Base-by-base conservation (phyloP, 73 alveolate species). In the Stentor roeselii region DNA sequence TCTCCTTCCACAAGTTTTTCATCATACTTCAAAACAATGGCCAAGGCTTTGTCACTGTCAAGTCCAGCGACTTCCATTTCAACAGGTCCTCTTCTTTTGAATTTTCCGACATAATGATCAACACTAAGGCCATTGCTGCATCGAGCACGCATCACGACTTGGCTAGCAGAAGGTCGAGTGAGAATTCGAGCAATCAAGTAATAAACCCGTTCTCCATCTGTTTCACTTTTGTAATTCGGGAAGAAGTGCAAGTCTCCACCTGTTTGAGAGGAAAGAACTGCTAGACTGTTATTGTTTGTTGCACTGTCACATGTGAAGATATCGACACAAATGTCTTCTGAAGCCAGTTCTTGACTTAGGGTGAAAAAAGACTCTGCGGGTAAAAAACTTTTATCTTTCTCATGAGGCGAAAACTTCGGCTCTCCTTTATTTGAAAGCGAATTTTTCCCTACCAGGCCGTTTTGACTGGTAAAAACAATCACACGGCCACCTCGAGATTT, bases 1-100 rank as follows among this genome's bases (percentile, higher is more conserved):
- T 15, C 3, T 39, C 59, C 85, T 39, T 88, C 96, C n/a, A 78
- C 41, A 11, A 82, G 41, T 39, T 83, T 83, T 36, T 77, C 86
- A 2, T 87, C 93, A 50, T 75, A 75, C 11, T 88, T 59, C 15
- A 90, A 31, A 34, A 74, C n/a, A 76, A 88, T 82, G 30, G 86
- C 87, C 32, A 90, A 37, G 2, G 92, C 76, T 77, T 90, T 90
- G 84, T 90, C 96, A 3, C 90, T 84, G 59, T 90, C 96, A 11
- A 90, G 75, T 0, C 91, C 82, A 3, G 96, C 75, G 59, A 90
- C 78, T 58, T 77, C 84, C 60, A 87, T 75, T 59, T 90, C 96
- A 27, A 88, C 78, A 3, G 75, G 36, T 74, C 82, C 88, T 36
- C 60, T 76, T 30, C 74, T 31, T 4, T 58, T 76, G 75, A 83